These are phyloP conservation scores for Ascochyta pisi DNA, from an alignment of 2,329 filamentous ascomycete genomes.

Conservation along the genomic window DNA sequence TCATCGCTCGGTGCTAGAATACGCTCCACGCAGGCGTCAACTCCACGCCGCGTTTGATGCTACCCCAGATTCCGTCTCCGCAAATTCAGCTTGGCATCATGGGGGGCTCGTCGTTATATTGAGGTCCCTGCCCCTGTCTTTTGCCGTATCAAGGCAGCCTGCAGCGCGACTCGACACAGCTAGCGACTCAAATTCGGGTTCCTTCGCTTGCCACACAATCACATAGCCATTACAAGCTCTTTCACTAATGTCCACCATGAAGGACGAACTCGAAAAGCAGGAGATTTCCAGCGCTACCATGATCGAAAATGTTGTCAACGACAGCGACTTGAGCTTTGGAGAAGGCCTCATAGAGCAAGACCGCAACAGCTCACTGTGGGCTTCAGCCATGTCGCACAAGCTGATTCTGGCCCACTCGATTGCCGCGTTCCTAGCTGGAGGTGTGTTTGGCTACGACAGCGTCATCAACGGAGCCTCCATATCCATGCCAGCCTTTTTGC, in stretches of 20 bases:
- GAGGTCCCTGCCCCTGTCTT: neutral
- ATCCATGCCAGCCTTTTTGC: constrained; percentile 14
- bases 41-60: neutral
- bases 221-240: too few relatives aligned
- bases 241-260: neutral
- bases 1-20: neutral
- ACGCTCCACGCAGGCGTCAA: neutral
- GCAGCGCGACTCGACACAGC: neutral
- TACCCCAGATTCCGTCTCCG: constrained; percentile 8
- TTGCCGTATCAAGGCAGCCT: neutral
- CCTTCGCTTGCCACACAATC: neutral
- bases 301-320: constrained; percentile 5
- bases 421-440: constrained; percentile 14
- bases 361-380: constrained; percentile 8
- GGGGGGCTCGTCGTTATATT: neutral
- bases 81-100: neutral
- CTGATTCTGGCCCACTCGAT: constrained; percentile 7
- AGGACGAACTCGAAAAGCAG: constrained; percentile 2
- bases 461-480: constrained; percentile 17
- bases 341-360: constrained; percentile 13
- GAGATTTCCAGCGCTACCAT: constrained; percentile 6
- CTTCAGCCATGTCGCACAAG: constrained; percentile 12
- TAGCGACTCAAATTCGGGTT: neutral
- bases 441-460: constrained; percentile 18
- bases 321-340: constrained; percentile 6